A percentile compares a stretch with the other conserved stretches of the same genome.
Conservation (phyloP, 1,284 basidiomycete species). For the Rugosomyces carneus region DNA sequence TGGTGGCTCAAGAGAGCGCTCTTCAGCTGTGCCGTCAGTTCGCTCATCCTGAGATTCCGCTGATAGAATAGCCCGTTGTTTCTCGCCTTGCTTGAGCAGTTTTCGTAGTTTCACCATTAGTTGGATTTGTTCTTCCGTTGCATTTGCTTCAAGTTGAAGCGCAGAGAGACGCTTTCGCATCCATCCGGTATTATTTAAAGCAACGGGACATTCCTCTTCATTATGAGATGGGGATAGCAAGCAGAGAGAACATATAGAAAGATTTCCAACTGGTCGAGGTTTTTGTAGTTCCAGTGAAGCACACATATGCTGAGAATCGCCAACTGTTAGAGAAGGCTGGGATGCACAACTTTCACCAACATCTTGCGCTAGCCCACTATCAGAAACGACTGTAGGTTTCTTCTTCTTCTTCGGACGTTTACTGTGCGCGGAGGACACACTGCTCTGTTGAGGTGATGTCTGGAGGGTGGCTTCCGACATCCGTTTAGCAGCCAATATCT, state of each 20-base stretch:
- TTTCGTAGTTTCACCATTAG: constrained; percentile 35
- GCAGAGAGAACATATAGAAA: constrained; percentile 34
- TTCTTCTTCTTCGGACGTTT: constrained; percentile 1
- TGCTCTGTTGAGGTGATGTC: neutral
- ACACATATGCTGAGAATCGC: neutral
- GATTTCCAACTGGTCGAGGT: neutral
- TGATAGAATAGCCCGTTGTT: neutral
- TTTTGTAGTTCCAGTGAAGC: neutral
- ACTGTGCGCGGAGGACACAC: neutral
- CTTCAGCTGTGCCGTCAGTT: too few relatives aligned
- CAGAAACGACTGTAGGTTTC: neutral
- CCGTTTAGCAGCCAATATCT: constrained; percentile 15
- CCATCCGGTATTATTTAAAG: constrained; percentile 30
- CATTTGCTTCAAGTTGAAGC: constrained; percentile 21
- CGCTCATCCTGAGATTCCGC: neutral
- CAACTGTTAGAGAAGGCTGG: neutral
- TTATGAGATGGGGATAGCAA: constrained; percentile 30
- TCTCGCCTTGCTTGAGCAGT: constrained; percentile 20
- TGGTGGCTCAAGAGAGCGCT: too few relatives aligned
- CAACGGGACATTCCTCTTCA: constrained; percentile 35
- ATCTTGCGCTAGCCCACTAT: neutral
- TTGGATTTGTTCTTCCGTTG: constrained; percentile 18
- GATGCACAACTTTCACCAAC: neutral
- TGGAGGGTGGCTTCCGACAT: neutral
- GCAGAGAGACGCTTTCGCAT: constrained; percentile 34